These are phyloP conservation scores for Solanum sparsipilum DNA, from an alignment of 257 asterid species.

Conservation along the genomic window DNA sequence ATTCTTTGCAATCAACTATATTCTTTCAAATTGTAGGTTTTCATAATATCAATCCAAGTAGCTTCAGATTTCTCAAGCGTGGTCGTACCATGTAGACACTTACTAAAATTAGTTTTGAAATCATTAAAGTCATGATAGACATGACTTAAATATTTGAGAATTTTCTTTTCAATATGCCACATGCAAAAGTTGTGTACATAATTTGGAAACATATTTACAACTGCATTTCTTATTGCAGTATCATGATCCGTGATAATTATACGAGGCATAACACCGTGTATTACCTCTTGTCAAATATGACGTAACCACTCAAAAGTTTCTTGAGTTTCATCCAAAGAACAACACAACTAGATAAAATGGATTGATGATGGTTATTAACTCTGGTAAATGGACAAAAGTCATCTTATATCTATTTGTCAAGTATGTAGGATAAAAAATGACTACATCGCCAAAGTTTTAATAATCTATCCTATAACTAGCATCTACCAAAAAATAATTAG, in stretches of 20 bases:
- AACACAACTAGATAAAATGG: not conserved
- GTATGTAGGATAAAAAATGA: not conserved
- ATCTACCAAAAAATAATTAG: not conserved
- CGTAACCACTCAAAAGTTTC: not conserved
- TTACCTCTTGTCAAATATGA: not conserved
- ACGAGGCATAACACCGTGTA: not conserved
- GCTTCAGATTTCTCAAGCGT: not conserved
- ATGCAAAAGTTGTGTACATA: not conserved
- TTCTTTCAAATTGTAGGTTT: not conserved
- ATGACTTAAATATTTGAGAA: not conserved
- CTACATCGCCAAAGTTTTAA: not conserved
- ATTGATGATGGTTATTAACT: slow-evolving; percentile 4
- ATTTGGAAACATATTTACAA: not conserved
- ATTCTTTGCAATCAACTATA: not conserved
- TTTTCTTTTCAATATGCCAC: not conserved
- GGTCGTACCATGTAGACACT: not conserved
- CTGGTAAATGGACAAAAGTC: not conserved
- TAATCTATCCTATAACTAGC: not conserved
- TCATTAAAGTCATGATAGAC: not conserved
- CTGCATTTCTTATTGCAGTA: not conserved
- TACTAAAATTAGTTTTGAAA: not conserved
- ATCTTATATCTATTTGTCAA: not conserved
- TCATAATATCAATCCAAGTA: not conserved
- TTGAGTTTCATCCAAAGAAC: slow-evolving; percentile 1
- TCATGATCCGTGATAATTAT: not conserved